Base-by-base conservation (phyloP, 345 rosid genomes). In the Cardiospermum halicacabum region DNA sequence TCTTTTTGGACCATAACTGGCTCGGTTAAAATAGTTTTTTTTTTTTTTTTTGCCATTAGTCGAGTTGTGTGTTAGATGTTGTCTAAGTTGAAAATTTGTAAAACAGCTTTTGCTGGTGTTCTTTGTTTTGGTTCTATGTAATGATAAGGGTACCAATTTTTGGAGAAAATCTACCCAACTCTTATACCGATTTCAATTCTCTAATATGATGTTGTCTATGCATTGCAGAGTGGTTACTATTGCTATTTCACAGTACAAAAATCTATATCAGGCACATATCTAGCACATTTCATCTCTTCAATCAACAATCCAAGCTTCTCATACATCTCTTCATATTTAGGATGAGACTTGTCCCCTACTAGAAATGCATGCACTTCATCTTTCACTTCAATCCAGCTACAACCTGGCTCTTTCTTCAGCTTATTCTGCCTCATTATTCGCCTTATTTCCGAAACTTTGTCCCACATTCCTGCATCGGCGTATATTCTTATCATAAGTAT, bases 401-500 rank as follows among this genome's bases (percentile, higher is more conserved):
- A 93, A 55, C 97, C 97, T 7, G 96, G 97, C 75, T 93, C 96
- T 78, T 93, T 93, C 76, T 81, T 90, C 39, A 88, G 78, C 75
- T 76, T 86, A 15, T 72, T 75, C 58, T 80, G 43, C 78, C 79
- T 85, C 88, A 94, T 88, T 31, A 71, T 76, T 67, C 75, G 87
- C 78, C 99, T 81, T 76, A 76, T 63, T 31, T 81, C 77, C 0
- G 87, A 84, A 34, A 85, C 96, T 65, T 85, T 84, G 40, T 72
- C 81, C 99, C 99, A 94, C 97, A 88, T 78, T 62, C 89, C 85
- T 53, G 92, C 89, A 67, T 85, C 78, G n/a, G 97, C 91, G 62
- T 89, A 94, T 25, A 91, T 81, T 62, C 91, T 94, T 19, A 95
- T 87, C 7, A 94, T 62, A 69, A 94, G 92, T 53, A 89, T 75